Evolutionary conservation across 2,329 filamentous ascomycete species (phyloP), one percentile per base, ranked within the genome.

Genomic region (Waltergamsia citrina): DNA sequence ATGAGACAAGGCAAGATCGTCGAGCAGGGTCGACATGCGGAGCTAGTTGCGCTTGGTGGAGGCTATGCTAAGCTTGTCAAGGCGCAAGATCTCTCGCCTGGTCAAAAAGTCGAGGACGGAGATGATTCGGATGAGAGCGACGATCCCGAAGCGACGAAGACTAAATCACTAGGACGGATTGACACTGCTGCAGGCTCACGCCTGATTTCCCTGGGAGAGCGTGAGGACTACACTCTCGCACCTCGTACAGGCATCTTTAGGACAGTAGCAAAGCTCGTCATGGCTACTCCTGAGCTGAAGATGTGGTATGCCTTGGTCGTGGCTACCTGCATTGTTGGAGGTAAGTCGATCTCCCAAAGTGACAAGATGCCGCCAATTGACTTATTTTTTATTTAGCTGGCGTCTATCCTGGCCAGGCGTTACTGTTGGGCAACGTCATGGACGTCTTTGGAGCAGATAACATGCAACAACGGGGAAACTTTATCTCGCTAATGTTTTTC

Each of bases 1-100:
- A 92, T 96, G 53, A 88, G 95, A 55, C 78, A 85, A 47, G 92
- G 90, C 7, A 72, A 76, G 39, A 75, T 96, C 29, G 83, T 93
- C 2, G 90, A 96, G 63, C 72, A 74, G 44, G 90, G 90, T 5
- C 86, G 78, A 7, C 90, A 96, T 52, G 49, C 62, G 1, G 82
- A 86, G 51, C 53, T 90, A 47, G 78, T 84, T 71, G 69, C 66
- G 43, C 70, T 67, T 51, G 76, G 77, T 42, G 82, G 83, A 4
- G 69, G 81, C 31, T 92, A 92, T 50, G 78, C 74, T 8, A 84
- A 90, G 61, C 57, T 92, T 43, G 85, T 90, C 31, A 85, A 83
- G 43, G 59, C 90, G 45, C 85, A 92, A 65, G 85, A 78, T 53
- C 57, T 92, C 49, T 26, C 31, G 17, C 12, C 26, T 5, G 6